Evolutionary conservation across 2,329 filamentous ascomycete species (phyloP).

Genomic region (Ceratocystiopsis brevicomis): DNA sequence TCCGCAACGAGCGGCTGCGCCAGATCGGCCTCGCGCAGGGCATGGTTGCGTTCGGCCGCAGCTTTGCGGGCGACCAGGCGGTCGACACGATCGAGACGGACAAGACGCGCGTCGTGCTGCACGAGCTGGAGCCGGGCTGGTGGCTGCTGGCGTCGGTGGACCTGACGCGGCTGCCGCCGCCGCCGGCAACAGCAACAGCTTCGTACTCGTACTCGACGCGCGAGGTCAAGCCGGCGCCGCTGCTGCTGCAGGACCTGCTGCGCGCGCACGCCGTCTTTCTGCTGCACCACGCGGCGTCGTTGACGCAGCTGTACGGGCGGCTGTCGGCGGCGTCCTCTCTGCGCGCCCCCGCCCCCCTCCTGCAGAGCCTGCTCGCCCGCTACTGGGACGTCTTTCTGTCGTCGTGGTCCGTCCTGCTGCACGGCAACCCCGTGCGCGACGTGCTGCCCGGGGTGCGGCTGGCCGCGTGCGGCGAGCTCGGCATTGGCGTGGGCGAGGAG

Average conservation of each 20-base stretch:
- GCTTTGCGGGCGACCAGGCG: conserved; percentile 58
- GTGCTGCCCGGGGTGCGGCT: conserved; percentile 74
- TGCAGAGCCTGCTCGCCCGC: conserved; percentile 37
- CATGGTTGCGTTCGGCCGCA: conserved; percentile 83
- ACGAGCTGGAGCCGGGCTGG: conserved; percentile 81
- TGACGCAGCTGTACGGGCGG: conserved; percentile 50
- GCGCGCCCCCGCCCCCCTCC: conserved; percentile 31
- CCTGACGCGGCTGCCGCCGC: conserved; percentile 13
- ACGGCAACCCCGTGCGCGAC: conserved; percentile 68
- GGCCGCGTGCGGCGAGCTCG: conserved; percentile 75
- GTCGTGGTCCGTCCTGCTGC: conserved; percentile 77
- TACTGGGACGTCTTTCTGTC: conserved; percentile 60
- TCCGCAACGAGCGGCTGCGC: conserved; percentile 69
- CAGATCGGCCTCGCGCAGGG: conserved; percentile 93
- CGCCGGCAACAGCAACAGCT: too few species aligned
- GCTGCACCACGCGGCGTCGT: conserved; percentile 64
- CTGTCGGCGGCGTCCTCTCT: conserved; percentile 15
- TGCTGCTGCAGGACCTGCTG: conserved; percentile 63
- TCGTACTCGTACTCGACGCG: conserved; percentile 74
- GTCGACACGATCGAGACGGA: conserved; percentile 84
- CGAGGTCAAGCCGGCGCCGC: conserved; percentile 65
- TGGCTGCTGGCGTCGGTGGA: conserved; percentile 57
- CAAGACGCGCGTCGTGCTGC: conserved; percentile 63
- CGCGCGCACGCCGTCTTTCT: conserved; percentile 72
- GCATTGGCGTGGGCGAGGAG: conserved; percentile 87